phyloP scores from a whole-genome alignment of 139 green algal genomes.

The Astrephomene gubernaculifera region DNA sequence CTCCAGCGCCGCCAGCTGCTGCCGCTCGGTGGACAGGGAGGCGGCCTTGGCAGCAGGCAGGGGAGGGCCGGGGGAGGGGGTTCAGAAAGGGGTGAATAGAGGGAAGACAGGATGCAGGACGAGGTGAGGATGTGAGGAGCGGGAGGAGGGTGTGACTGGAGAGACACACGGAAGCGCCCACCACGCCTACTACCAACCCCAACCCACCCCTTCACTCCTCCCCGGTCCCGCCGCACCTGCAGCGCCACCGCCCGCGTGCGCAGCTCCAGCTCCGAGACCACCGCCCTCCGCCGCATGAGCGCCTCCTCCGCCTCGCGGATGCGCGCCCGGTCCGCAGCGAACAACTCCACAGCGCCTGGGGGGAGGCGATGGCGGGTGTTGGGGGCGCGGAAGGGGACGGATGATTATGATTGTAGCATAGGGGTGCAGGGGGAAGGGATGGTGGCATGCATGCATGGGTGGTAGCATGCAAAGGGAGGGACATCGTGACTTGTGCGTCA shows the following conservation, averaged over 20 bases:
- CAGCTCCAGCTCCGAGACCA: slow-evolving; percentile 71
- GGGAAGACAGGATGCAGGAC: neutral
- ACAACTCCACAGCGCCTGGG: slow-evolving; percentile 59
- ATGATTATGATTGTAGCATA: too few relatives aligned
- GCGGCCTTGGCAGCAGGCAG: slow-evolving; percentile 30
- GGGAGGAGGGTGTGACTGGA: neutral
- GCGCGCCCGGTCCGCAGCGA: slow-evolving; percentile 59
- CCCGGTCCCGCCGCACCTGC: slow-evolving; percentile 48
- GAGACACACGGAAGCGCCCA: neutral
- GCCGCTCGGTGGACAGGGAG: slow-evolving; percentile 55
- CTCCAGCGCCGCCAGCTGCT: slow-evolving; percentile 69
- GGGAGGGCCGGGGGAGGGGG: neutral
- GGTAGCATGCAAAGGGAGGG: too few relatives aligned
- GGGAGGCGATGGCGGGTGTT: too few relatives aligned
- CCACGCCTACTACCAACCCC: neutral
- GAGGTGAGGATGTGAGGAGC: neutral
- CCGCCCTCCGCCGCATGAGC: slow-evolving; percentile 57
- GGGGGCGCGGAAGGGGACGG: neutral
- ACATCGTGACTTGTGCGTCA: too few relatives aligned
- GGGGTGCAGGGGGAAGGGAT: too few relatives aligned
- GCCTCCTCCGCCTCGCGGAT: slow-evolving; percentile 70
- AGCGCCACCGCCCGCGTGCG: slow-evolving; percentile 56
- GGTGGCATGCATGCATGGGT: too few relatives aligned
- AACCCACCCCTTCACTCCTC: too few relatives aligned
- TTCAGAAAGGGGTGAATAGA: neutral